Conservation (phyloP, 345 rosid species). For the Pistacia atlantica region DNA sequence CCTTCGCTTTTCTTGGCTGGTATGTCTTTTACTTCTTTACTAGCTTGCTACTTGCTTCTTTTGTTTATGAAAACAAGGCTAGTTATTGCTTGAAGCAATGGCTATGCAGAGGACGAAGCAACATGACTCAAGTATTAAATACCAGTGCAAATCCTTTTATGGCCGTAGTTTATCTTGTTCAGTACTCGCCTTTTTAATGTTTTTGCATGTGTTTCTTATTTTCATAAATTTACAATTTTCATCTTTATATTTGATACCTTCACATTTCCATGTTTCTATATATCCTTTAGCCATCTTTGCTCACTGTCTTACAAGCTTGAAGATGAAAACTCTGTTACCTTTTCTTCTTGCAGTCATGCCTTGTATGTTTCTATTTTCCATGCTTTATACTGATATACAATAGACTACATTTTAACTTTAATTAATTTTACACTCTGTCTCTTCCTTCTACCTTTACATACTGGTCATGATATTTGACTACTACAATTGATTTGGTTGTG, state of each 20-base stretch:
- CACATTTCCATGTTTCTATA: not conserved
- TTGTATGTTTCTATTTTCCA: too few relatives aligned
- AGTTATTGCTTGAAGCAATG: not conserved
- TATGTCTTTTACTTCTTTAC: conserved; percentile 17
- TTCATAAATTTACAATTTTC: not conserved
- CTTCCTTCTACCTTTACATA: conserved; percentile 8
- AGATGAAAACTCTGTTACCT: not conserved
- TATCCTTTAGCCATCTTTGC: not conserved
- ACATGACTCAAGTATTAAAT: too few relatives aligned
- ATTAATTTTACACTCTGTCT: not conserved
- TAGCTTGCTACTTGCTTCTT: not conserved
- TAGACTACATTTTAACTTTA: not conserved
- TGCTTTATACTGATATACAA: not conserved
- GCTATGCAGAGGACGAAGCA: not conserved
- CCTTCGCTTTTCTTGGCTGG: conserved; percentile 98
- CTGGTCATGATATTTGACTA: conserved; percentile 19
- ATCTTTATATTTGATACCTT: not conserved
- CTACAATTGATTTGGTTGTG: conserved; percentile 3
- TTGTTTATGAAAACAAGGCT: not conserved
- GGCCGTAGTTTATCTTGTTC: not conserved
- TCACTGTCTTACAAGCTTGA: not conserved
- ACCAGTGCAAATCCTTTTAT: not conserved
- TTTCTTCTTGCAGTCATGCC: not conserved
- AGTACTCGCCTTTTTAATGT: not conserved
- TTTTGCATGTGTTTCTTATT: not conserved